Evolutionary conservation across 768 basidiomycete species (phyloP), one percentile per base, ranked within the genome.

Genomic region (Nevesoporus exiguus): DNA sequence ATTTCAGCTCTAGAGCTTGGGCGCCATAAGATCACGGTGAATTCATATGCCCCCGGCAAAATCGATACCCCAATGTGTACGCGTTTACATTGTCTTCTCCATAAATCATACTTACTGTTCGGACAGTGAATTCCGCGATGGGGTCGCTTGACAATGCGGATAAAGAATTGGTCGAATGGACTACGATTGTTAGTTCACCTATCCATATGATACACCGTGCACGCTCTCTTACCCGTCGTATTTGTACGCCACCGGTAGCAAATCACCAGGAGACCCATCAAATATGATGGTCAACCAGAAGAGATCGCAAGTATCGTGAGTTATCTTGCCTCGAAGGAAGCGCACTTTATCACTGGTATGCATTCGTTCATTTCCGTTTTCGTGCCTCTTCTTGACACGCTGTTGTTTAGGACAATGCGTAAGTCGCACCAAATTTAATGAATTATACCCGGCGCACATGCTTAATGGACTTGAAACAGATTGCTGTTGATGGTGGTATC

Each of bases 1-100:
- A 9, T 6, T 25, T 36, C 21, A 60, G 59, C 65, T 24, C 19
- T 61, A 10, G 75, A 77, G 56, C 61, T 73, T 25, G 71, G 67
- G 1, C 46, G 62, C 15, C 54, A 74, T 54, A 57, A 61, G 9
- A 75, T 77, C 31, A 75, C 73, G 0, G 76, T 74, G 4, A 76
- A 77, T 46, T 63, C 72, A 1, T 76, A 78, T 50, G 71, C 73
- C 3, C 77, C 76, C 0, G 72, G 74, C 3, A 7, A 53, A 15
- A 68, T 72, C 40, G 39, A 62, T 0, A 76, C 71, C 0, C 43
- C 54, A 5, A 45, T 74, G 64, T 21, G 76, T 77, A 36, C 13
- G 67, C 59, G 9, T 49, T n/a, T 0, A 7, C 17, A 6, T 1
- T 11, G 7, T 22, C 22, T 43, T 14, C n/a, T 31, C 33, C 8